These are phyloP conservation scores for Arachnopeziza araneosa DNA, from an alignment of 2,329 filamentous ascomycete species.

Conservation along the genomic window DNA sequence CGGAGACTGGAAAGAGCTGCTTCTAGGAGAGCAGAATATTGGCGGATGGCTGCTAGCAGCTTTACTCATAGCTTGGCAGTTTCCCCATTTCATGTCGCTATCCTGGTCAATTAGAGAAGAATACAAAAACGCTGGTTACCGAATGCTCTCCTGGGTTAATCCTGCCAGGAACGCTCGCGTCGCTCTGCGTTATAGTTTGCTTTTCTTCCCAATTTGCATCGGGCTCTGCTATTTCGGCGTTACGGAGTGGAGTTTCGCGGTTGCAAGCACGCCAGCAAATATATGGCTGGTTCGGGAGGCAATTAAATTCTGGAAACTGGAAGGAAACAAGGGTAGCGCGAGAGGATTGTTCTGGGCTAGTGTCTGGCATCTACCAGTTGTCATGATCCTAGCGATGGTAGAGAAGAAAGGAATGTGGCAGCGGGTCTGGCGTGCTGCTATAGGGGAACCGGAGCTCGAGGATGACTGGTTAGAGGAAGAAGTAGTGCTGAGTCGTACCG, in stretches of 20 bases:
- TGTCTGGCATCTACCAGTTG: constrained; percentile 88
- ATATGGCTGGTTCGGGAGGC: constrained; percentile 79
- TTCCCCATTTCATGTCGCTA: constrained; percentile 95
- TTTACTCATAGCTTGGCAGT: constrained; percentile 92
- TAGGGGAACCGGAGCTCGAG: constrained; percentile 50
- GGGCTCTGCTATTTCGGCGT: constrained; percentile 73
- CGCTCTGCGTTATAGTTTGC: constrained; percentile 76
- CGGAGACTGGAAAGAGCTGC: constrained; percentile 70
- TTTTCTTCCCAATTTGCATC: constrained; percentile 81
- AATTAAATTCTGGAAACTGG: constrained; percentile 70
- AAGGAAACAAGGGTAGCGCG: constrained; percentile 75
- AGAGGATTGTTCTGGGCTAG: constrained; percentile 92
- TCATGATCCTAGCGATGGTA: constrained; percentile 83
- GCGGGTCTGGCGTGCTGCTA: constrained; percentile 66
- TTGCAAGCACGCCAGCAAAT: constrained; percentile 77
- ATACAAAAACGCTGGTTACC: constrained; percentile 66
- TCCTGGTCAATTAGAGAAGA: constrained; percentile 86
- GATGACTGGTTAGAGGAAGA: constrained; percentile 54
- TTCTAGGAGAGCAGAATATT: constrained; percentile 61
- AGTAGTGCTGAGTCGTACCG: constrained; percentile 11
- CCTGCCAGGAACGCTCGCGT: constrained; percentile 81
- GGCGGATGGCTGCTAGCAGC: constrained; percentile 87
- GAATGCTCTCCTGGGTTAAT: constrained; percentile 82
- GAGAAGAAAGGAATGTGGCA: constrained; percentile 94
- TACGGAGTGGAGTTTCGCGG: constrained; percentile 80